Conservation (phyloP, 768 basidiomycete species). For the Mycena capillaripes region DNA sequence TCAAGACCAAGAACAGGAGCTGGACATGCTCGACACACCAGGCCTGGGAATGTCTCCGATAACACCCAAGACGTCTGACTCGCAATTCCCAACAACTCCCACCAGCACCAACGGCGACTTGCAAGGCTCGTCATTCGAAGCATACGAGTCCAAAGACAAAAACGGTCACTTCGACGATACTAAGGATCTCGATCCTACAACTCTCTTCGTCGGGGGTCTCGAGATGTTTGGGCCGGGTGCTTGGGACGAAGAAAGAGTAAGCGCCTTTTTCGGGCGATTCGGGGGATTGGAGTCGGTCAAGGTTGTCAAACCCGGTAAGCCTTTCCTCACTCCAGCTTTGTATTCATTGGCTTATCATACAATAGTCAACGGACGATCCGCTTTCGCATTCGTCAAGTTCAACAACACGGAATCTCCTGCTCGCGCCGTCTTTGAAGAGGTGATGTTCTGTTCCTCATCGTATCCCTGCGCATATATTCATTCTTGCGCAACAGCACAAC, state of each 20-base stretch:
- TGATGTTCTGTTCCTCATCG: conserved; percentile 41
- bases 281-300: conserved; percentile 76
- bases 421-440: conserved; percentile 78
- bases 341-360: background rate
- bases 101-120: conserved; percentile 54
- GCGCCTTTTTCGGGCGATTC: conserved; percentile 71
- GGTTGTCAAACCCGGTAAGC: conserved; percentile 75
- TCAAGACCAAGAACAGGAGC: conserved; percentile 47
- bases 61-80: conserved; percentile 65
- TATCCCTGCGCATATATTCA: background rate
- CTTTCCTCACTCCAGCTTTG: background rate
- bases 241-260: conserved; percentile 79
- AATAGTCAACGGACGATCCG: conserved; percentile 73
- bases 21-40: conserved; percentile 59
- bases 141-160: conserved; percentile 42
- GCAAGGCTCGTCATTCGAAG: conserved; percentile 45
- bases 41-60: conserved; percentile 62
- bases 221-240: conserved; percentile 72
- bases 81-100: conserved; percentile 65
- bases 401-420: conserved; percentile 72
- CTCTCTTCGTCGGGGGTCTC: conserved; percentile 84
- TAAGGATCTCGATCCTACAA: conserved; percentile 71
- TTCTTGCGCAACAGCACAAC: conserved; percentile 69
- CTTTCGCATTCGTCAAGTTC: conserved; percentile 86
- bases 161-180: conserved; percentile 44